Percentiles rank a stretch among this genome's conserved stretches.
Conservation (phyloP, 1,284 basidiomycete species). For the Cryptococcus sp. region DNA sequence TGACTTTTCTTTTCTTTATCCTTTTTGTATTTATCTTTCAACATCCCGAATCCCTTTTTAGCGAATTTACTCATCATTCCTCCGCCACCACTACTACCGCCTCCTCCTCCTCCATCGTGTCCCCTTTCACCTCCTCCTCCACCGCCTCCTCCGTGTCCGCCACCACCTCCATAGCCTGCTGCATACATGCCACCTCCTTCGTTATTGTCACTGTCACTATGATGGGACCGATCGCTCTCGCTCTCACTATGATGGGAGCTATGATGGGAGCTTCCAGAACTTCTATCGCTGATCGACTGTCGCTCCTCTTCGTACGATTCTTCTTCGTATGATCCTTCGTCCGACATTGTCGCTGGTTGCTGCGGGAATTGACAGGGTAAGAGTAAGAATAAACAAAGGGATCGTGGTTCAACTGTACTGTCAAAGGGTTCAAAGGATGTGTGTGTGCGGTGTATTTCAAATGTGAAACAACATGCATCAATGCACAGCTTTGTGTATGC, state of each 20-base stretch:
- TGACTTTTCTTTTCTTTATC: background rate
- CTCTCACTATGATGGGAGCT: background rate
- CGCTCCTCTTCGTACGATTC: slow-evolving; percentile 1
- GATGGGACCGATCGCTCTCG: background rate
- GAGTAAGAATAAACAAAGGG: background rate
- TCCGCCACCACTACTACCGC: background rate
- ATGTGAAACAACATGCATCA: too few relatives aligned
- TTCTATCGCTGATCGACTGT: background rate
- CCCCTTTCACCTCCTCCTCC: background rate
- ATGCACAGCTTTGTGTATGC: too few relatives aligned
- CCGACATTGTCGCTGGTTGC: slow-evolving; percentile 6
- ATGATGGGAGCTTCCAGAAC: background rate
- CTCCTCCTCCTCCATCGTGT: background rate
- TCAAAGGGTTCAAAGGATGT: background rate
- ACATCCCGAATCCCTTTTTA: background rate
- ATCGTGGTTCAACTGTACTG: too few relatives aligned
- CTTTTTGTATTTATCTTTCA: background rate
- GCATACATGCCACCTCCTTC: background rate
- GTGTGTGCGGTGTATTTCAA: too few relatives aligned
- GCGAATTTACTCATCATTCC: background rate
- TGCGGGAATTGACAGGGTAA: background rate
- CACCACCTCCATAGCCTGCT: background rate
- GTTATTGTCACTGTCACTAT: background rate
- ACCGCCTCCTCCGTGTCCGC: background rate
- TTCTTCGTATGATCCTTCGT: slow-evolving; percentile 7